Evolutionary conservation across 805 yeast genomes (phyloP), one percentile per base, ranked within the genome.

Genomic region (Metschnikowia proteae): DNA sequence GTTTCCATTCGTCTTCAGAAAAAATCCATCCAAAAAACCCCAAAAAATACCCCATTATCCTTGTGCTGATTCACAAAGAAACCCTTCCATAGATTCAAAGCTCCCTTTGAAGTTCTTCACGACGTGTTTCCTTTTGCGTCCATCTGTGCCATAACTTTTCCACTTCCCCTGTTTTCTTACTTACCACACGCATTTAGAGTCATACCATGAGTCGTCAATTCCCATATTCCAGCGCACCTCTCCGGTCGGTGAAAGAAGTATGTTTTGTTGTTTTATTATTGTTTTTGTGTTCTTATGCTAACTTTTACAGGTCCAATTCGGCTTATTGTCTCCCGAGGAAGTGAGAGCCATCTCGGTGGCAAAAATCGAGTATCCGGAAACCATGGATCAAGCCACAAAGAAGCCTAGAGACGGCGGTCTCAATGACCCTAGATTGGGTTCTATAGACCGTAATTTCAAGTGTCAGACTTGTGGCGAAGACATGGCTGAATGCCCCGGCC

Each of bases 391-490:
- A 68, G 82, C 96, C 35, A 90, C 96, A 50, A 86, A 86, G 64
- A 87, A 88, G 56, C 97, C 98, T 42, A 83, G 97, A 67, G 91
- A 90, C 57, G 97, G 97, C 55, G 99, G 99, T 52, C 75, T 94
- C 54, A 92, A 91, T 66, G 99, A 95, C 68, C 98, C 99, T 52
- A 83, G 98, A 61, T 77, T 94, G 53, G 99, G 99, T 44, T 87
- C 97, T 4, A 91, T 94, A 60, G 99, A 94, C 70, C 84, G 99
- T 68, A 92, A 91, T 67, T 88, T 87, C 78, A 89, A 88, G 74
- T 94, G 99, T 78, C 98, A 92, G 76, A 94, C 99, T 25, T 94
- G 99, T 78, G 96, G 97, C 62, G 99, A 94, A 69, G 97, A 92
- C 60, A 94, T 94, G 97, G 88, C 92, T 52, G 98, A 94, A 67